Evolutionary conservation across 176 grass and related monocot species (phyloP), one percentile per base, ranked within the genome.

Genomic region (Chrysopogon serrulatus): DNA sequence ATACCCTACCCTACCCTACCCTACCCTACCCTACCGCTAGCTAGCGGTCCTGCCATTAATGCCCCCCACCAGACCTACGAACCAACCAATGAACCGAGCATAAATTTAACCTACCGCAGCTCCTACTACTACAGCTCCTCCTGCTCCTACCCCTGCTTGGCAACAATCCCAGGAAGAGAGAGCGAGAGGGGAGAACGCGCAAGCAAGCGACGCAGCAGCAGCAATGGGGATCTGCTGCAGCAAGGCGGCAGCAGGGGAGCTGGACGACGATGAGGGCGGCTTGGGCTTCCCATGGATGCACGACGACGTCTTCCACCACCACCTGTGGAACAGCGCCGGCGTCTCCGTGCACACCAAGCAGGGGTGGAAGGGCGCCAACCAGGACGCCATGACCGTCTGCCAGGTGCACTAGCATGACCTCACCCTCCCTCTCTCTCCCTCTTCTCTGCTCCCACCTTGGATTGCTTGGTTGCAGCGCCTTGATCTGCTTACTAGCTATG

Each of bases 311-410:
- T 86, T 89, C 77, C 73, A 89, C 13, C 47, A 79, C 18, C 90
- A 86, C 27, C 83, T 88, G 37, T 79, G 62, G 45, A 67, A 79
- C 27, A 67, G 67, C 31, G 86, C 93, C 19, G 90, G 64, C 40
- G 91, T 85, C 18, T 95, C 89, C 81, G 88, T 94, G 89, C 87
- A 87, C 87, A 88, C 93, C 70, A 92, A 98, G 78, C 96, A 95
- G 76, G 96, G 96, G 0, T 92, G 91, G 89, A 98, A 98, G 76
- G 96, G 96, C 17, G 83, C 91, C 83, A 98, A 98, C 89, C 96
- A 98, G 87, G 96, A 98, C 43, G 83, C 96, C 81, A 98, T 98
- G 93, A 83, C 83, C 31, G 78, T 90, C 68, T 92, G 68, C 87
- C 93, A 98, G 93, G 96, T 62, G 54, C 8, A 11, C 2, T 1